Evolutionary conservation across 202 grass and related monocot genomes (phyloP).

Genomic region (Zizania palustris): DNA sequence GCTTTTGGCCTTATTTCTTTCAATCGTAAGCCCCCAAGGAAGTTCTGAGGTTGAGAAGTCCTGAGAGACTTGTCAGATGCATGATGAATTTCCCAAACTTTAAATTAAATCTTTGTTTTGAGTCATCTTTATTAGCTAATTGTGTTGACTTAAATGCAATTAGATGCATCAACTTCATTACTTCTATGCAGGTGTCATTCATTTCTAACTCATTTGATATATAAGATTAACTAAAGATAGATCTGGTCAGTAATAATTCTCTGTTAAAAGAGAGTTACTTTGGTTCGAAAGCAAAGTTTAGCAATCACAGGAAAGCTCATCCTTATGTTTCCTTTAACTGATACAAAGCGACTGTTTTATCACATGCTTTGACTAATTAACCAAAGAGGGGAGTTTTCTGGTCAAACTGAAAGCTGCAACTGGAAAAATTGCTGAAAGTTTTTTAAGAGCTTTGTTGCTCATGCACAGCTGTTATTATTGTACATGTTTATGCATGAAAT

Average conservation of each 20-base stretch:
- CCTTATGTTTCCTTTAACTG: conserved; percentile 29
- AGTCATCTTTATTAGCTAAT: conserved; percentile 11
- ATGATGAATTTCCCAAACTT: not conserved
- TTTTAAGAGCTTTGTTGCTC: not conserved
- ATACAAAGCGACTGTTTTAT: conserved; percentile 18
- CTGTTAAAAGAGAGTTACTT: not conserved
- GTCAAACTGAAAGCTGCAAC: not conserved
- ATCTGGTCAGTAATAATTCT: not conserved
- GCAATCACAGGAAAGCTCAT: conserved; percentile 26
- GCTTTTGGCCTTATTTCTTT: not conserved
- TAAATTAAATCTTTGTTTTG: not conserved
- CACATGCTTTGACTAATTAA: not conserved
- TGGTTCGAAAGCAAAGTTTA: conserved; percentile 1
- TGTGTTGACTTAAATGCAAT: conserved; percentile 6
- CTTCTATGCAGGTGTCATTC: not conserved
- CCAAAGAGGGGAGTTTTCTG: not conserved
- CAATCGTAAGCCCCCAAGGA: conserved; percentile 9
- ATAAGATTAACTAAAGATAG: not conserved
- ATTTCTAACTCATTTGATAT: not conserved
- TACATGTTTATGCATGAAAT: conserved; percentile 15
- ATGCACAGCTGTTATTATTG: not conserved
- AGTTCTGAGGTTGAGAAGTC: not conserved
- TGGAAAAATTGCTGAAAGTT: not conserved
- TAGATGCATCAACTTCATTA: not conserved
- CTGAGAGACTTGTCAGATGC: not conserved